Percentiles rank a stretch among this genome's conserved stretches.
These are phyloP conservation scores for Talaromyces verruculosus DNA, from an alignment of 2,329 filamentous ascomycete genomes.

Conservation along the genomic window DNA sequence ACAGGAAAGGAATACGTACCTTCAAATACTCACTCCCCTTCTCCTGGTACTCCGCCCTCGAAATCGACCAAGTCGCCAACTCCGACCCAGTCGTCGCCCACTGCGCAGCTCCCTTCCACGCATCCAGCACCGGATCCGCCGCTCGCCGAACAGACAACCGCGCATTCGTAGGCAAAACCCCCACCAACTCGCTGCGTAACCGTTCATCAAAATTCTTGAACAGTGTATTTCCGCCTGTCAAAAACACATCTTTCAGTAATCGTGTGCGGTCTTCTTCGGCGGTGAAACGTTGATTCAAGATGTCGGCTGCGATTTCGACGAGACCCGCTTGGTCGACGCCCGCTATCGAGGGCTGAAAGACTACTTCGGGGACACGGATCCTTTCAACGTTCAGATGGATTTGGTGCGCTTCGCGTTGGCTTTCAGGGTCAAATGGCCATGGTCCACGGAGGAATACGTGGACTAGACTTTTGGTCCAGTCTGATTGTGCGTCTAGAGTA, in stretches of 20 bases:
- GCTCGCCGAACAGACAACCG: constrained; percentile 72
- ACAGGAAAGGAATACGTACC: constrained; percentile 42
- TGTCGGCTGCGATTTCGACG: constrained; percentile 86
- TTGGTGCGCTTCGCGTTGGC: constrained; percentile 78
- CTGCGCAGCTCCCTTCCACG: constrained; percentile 86
- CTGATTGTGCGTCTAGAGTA: constrained; percentile 85
- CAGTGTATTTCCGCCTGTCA: constrained; percentile 89
- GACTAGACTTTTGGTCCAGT: constrained; percentile 90
- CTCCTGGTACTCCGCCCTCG: constrained; percentile 80
- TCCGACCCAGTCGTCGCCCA: constrained; percentile 64
- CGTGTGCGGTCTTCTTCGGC: constrained; percentile 59
- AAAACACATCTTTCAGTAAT: constrained; percentile 81
- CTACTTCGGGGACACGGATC: constrained; percentile 87
- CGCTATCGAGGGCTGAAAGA: constrained; percentile 89
- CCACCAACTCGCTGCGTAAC: constrained; percentile 68
- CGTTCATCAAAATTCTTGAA: constrained; percentile 86
- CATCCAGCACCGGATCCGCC: constrained; percentile 74
- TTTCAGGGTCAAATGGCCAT: constrained; percentile 77
- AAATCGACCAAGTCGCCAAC: constrained; percentile 67
- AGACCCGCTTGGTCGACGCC: constrained; percentile 92
- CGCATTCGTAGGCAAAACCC: constrained; percentile 68
- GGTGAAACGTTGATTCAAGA: constrained; percentile 76
- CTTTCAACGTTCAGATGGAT: constrained; percentile 95
- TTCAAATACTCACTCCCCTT: constrained; percentile 94
- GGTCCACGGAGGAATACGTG: constrained; percentile 89